Conservation (phyloP, 2,329 filamentous ascomycete species). For the Dothideomycetes sp. region DNA sequence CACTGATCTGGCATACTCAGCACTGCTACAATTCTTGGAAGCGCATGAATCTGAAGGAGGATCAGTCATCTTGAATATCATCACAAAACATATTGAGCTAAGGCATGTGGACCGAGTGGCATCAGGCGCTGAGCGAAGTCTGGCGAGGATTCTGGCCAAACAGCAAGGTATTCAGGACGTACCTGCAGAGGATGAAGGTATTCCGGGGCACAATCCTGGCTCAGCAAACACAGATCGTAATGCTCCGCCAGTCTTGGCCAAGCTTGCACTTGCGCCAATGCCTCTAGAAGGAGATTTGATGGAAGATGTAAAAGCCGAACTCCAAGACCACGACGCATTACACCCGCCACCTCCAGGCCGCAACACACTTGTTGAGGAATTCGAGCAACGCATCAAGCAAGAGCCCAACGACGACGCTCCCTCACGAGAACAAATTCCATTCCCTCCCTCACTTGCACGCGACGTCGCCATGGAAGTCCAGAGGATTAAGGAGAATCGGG, state of each 20-base stretch:
- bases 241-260: constrained; percentile 48
- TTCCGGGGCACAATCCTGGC: constrained; percentile 57
- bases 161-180: constrained; percentile 47
- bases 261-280: constrained; percentile 68
- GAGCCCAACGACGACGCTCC: constrained; percentile 78
- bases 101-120: constrained; percentile 49
- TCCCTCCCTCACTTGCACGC: constrained; percentile 77
- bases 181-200: constrained; percentile 59
- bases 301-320: constrained; percentile 75
- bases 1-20: constrained; percentile 74
- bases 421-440: constrained; percentile 66
- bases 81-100: constrained; percentile 53
- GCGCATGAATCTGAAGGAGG: constrained; percentile 76
- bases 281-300: constrained; percentile 76
- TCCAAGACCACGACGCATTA: constrained; percentile 75
- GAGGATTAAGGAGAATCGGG: constrained; percentile 84
- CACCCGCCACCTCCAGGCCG: constrained; percentile 63
- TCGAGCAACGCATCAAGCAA: constrained; percentile 77
- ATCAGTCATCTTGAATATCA: constrained; percentile 63
- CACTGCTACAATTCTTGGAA: constrained; percentile 80
- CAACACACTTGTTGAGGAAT: constrained; percentile 71
- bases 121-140: constrained; percentile 48
- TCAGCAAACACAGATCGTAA: constrained; percentile 52
- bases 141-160: constrained; percentile 50
- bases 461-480: constrained; percentile 93